Conservation (phyloP, 1,284 basidiomycete species). For the Cerioporus squamosus region DNA sequence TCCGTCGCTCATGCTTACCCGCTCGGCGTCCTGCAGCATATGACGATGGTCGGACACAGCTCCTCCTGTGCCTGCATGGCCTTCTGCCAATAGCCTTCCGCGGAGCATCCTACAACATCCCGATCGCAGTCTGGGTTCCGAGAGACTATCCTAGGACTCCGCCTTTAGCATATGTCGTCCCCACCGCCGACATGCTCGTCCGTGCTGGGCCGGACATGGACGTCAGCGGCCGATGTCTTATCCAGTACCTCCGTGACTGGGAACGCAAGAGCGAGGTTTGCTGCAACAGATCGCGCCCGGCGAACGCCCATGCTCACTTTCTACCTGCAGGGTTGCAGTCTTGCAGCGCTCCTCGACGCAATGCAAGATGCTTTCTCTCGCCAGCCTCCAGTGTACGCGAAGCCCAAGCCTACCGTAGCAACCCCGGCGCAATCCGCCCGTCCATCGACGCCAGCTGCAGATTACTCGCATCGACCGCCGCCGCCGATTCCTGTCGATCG, state of each 20-base stretch:
- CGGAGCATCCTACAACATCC: constrained; percentile 88
- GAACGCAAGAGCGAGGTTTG: constrained; percentile 81
- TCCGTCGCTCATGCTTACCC: constrained; percentile 18
- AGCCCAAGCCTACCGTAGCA: constrained; percentile 51
- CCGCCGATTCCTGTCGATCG: constrained; percentile 33
- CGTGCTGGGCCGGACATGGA: constrained; percentile 80
- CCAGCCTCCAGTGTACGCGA: constrained; percentile 91
- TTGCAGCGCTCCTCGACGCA: constrained; percentile 68
- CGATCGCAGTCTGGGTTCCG: constrained; percentile 88
- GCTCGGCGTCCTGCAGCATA: constrained; percentile 59
- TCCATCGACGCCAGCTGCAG: constrained; percentile 15
- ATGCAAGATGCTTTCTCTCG: constrained; percentile 84
- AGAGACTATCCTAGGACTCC: constrained; percentile 81
- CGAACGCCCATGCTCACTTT: constrained; percentile 14
- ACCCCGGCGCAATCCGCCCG: constrained; percentile 24
- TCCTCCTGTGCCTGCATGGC: constrained; percentile 90
- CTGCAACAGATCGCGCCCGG: constrained; percentile 8
- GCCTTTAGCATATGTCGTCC: constrained; percentile 93
- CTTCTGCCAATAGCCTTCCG: constrained; percentile 88
- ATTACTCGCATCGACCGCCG: constrained; percentile 36
- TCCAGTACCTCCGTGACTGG: constrained; percentile 82
- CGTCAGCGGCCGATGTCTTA: constrained; percentile 76
- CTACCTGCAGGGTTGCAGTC: constrained; percentile 64
- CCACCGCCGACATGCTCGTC: constrained; percentile 93
- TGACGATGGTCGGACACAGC: constrained; percentile 92